Conservation (phyloP, 2,329 filamentous ascomycete species). For the Lachnellula arida region DNA sequence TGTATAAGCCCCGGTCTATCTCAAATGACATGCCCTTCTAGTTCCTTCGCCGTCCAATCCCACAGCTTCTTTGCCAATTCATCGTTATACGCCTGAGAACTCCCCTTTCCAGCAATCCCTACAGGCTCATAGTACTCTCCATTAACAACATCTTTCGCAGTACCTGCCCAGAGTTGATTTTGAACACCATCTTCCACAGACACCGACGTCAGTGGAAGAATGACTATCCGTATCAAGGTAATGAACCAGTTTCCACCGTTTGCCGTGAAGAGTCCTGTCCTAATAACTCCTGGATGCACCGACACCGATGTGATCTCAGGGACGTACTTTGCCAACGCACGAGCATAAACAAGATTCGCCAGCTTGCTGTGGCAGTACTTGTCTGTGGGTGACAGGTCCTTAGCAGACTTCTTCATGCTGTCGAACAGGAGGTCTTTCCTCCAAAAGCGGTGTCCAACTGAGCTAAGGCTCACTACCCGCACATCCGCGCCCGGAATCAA, state of each 20-base stretch:
- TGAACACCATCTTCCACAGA: constrained; percentile 31
- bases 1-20: too few species aligned
- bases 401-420: constrained; percentile 8
- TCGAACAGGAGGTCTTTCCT: constrained; percentile 26
- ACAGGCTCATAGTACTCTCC: constrained; percentile 30
- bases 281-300: constrained; percentile 38
- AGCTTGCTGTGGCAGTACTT: constrained; percentile 42
- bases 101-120: background rate
- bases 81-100: background rate
- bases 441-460: constrained; percentile 5
- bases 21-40: background rate
- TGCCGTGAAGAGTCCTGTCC: background rate
- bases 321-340: constrained; percentile 36
- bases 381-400: background rate
- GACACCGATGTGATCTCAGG: constrained; percentile 34
- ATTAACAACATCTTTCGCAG: constrained; percentile 26
- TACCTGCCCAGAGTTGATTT: constrained; percentile 39
- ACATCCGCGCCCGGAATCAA: constrained; percentile 1
- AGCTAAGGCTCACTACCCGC: constrained; percentile 16
- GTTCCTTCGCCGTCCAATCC: background rate
- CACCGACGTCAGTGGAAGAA: background rate
- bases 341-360: constrained; percentile 41
- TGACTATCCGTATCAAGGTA: background rate
- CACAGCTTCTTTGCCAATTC: background rate
- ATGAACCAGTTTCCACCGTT: constrained; percentile 4